Base-by-base conservation (phyloP, 805 yeast species). In the Vanderwaltozyma yarrowii region DNA sequence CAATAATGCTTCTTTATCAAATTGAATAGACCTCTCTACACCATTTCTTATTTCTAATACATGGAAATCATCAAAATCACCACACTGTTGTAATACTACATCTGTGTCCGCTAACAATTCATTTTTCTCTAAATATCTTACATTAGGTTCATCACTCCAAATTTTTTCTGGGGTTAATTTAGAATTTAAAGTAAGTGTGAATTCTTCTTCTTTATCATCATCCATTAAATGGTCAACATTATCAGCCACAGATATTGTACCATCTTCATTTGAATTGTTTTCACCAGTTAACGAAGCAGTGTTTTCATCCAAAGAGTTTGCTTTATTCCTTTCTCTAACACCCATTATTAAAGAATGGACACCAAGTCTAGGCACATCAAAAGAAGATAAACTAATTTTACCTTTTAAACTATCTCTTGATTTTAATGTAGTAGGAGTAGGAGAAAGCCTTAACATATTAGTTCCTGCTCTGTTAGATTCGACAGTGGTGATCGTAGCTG, bases 331-430 rank as follows among this genome's bases (percentile, higher is more conserved):
- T 33, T 70, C 69, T 37, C 70, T 64, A 12, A 70, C 57, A 0
- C 87, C 83, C 53, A 74, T 70, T 0, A 81, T 78, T 5, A 80
- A 61, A 0, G 87, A 71, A 37, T 72, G 80, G 0, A 82, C 50
- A 1, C 92, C 92, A 20, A 71, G 50, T 40, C 76, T 64, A 0
- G 92, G 92, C 5, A 81, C 50, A 2, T 64, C 56, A 44, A 70
- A 64, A n/a, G 71, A 43, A 18, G 77, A 40, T 43, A 67, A 58
- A 13, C 78, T 64, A 41, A 78, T 32, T 50, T 51, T 41, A 3
- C 35, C 39, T 12, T 26, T 19, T 20, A 30, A 30, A 33, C 48
- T 37, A 37, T 45, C 44, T 10, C 48, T 26, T 5, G 14, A 20
- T 4, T 20, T 16, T 19, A 23, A 12, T n/a, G 17, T 5, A 2